phyloP scores from a whole-genome alignment of 805 yeast genomes.

The Allodekkera sacchari region DNA sequence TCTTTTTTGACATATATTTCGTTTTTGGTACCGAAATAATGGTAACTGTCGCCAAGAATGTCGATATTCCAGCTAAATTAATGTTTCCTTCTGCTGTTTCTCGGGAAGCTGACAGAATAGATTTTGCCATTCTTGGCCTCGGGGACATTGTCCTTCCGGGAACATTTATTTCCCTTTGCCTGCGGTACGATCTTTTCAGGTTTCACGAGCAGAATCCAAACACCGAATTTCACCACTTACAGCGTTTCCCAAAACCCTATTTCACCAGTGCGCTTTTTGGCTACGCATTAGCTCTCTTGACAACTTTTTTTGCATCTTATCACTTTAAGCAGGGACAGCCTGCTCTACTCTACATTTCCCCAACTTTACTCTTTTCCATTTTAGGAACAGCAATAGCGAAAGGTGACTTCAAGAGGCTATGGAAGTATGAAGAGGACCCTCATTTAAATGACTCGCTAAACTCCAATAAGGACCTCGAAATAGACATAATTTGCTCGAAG shows the following conservation, averaged over 20 bases:
- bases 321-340: conserved; percentile 48
- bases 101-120: conserved; percentile 8
- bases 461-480: conserved; percentile 7
- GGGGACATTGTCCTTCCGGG: conserved; percentile 66
- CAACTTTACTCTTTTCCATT: conserved; percentile 31
- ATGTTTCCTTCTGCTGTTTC: conserved; percentile 31
- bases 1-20: conserved; percentile 57
- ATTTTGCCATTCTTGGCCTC: conserved; percentile 43
- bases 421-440: conserved; percentile 29
- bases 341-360: conserved; percentile 57
- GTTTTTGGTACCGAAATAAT: conserved; percentile 57
- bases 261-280: conserved; percentile 37
- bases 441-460: conserved; percentile 8
- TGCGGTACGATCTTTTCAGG: conserved; percentile 43
- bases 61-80: conserved; percentile 49
- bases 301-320: conserved; percentile 34
- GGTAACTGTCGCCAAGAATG: conserved; percentile 49
- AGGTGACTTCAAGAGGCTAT: conserved; percentile 34
- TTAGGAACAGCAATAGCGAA: conserved; percentile 25
- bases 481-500: conserved; percentile 15
- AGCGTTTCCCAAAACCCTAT: conserved; percentile 33
- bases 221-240: conserved; percentile 33
- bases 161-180: conserved; percentile 39
- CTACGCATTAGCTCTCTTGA: conserved; percentile 37
- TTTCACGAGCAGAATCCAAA: conserved; percentile 26